phyloP scores from a whole-genome alignment of 257 asterid genomes.

The Nicotiana obtusifolia region DNA sequence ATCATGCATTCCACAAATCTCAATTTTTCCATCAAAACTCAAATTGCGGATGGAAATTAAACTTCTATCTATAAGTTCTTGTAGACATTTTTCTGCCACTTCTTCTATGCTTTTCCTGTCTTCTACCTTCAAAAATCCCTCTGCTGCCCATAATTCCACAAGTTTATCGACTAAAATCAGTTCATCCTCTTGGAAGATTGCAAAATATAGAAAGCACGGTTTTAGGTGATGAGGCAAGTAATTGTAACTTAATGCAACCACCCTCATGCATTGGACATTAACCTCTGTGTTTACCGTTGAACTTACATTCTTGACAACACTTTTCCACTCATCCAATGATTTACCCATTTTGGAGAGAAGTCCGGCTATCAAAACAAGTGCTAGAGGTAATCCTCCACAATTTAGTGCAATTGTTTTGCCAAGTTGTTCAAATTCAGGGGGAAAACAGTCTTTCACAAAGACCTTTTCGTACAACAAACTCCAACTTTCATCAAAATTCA shows the following conservation, averaged over 20 bases:
- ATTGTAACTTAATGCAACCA: conserved; percentile 1
- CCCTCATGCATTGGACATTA: background rate
- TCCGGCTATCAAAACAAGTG: background rate
- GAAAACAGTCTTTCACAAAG: background rate
- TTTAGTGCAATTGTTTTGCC: conserved; percentile 5
- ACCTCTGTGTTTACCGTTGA: background rate
- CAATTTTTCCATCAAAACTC: background rate
- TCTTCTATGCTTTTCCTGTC: background rate
- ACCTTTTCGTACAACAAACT: background rate
- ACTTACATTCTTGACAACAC: background rate
- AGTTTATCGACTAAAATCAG: conserved; percentile 6
- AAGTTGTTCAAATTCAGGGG: background rate
- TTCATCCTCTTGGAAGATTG: background rate
- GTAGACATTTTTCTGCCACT: background rate
- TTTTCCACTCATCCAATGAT: background rate
- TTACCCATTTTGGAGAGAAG: background rate
- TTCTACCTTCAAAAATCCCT: conserved; percentile 14
- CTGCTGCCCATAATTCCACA: conserved; percentile 12
- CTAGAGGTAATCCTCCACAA: conserved; percentile 12
- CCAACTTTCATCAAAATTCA: conserved; percentile 13
- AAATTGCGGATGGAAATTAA: background rate
- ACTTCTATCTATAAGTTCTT: background rate
- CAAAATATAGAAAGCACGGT: conserved; percentile 10
- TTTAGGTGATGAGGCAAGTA: conserved; percentile 14
- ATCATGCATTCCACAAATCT: conserved; percentile 13